Percentiles rank a stretch among this genome's conserved stretches.
These are phyloP conservation scores for Mycena vitilis DNA, from an alignment of 768 basidiomycete species.

Conservation along the genomic window DNA sequence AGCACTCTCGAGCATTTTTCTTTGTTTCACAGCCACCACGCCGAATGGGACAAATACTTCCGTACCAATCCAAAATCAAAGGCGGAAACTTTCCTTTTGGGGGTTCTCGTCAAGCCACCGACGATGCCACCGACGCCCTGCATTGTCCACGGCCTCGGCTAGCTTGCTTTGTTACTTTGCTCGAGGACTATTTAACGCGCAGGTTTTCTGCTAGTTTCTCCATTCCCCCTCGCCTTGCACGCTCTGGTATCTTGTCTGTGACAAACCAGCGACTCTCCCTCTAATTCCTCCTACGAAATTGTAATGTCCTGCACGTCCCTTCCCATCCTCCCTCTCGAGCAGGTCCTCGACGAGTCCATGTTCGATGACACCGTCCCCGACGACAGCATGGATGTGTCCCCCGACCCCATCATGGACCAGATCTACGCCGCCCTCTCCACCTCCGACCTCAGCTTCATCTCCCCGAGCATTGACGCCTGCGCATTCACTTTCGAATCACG, in stretches of 20 bases:
- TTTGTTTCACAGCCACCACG: neutral
- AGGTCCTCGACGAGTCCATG: neutral
- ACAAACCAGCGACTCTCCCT: neutral
- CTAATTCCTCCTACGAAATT: neutral
- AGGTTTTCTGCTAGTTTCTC: neutral
- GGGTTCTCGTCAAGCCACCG: neutral
- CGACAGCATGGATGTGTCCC: too few relatives aligned
- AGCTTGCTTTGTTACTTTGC: neutral
- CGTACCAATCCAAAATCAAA: neutral
- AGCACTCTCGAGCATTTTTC: too few relatives aligned
- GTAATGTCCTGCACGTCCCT: neutral
- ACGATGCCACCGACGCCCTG: neutral
- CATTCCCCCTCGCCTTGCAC: neutral
- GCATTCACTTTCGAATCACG: neutral
- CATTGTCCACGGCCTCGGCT: neutral
- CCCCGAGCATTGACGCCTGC: neutral
- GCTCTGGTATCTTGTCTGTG: constrained; percentile 1
- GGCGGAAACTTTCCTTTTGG: neutral
- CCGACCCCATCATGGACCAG: neutral
- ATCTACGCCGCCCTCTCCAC: neutral
- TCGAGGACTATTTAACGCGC: neutral
- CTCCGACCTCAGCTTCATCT: neutral
- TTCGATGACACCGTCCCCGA: too few relatives aligned
- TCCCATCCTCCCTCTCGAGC: neutral
- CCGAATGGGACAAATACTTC: too few relatives aligned